Evolutionary conservation across 805 yeast genomes (phyloP).

Genomic region (Babjeviella inositovora): DNA sequence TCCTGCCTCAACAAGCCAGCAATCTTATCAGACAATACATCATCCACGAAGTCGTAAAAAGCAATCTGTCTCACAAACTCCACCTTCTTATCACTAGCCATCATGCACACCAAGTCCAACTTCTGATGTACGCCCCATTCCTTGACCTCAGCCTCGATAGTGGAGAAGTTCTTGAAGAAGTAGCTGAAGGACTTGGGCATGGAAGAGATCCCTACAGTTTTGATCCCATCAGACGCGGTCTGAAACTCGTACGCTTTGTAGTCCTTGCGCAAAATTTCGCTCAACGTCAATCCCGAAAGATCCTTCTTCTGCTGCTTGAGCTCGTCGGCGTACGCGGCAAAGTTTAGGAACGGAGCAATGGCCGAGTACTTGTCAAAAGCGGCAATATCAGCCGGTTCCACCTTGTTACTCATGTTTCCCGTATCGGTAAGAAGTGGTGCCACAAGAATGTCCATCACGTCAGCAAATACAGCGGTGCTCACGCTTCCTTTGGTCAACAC

Average conservation of each 20-base stretch:
- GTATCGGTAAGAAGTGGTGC: conserved; percentile 75
- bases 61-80: conserved; percentile 27
- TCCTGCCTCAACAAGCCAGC: conserved; percentile 5
- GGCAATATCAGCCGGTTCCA: conserved; percentile 38
- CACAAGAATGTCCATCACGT: conserved; percentile 27
- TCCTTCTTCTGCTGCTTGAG: conserved; percentile 40
- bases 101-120: conserved; percentile 23
- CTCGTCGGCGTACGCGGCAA: conserved; percentile 9
- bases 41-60: conserved; percentile 5
- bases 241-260: conserved; percentile 52
- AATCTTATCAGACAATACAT: conserved; percentile 5
- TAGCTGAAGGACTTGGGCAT: conserved; percentile 47
- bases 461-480: conserved; percentile 7
- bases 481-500: conserved; percentile 4
- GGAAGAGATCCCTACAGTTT: conserved; percentile 61
- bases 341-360: conserved; percentile 5
- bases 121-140: conserved; percentile 10
- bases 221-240: conserved; percentile 9
- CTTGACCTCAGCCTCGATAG: conserved; percentile 7
- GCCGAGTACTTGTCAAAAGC: conserved; percentile 22
- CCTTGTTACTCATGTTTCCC: conserved; percentile 43
- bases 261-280: conserved; percentile 65
- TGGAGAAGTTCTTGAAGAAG: conserved; percentile 14
- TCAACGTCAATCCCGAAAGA: conserved; percentile 37
- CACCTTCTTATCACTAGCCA: conserved; percentile 24